Base-by-base conservation (phyloP, 116 monocot genomes). In the Posidonia oceanica region DNA sequence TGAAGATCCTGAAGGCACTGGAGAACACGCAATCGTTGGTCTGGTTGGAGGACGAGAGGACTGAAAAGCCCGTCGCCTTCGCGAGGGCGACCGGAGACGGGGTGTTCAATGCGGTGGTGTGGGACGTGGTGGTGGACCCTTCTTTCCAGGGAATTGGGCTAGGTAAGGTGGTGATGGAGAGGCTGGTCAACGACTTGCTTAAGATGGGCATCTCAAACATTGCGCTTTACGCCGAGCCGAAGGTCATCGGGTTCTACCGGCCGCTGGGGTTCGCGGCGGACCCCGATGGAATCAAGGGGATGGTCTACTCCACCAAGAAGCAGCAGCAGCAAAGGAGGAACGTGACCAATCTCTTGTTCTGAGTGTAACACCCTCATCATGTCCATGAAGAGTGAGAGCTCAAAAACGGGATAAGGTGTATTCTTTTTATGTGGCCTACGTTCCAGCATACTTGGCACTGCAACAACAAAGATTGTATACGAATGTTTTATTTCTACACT, bases 51-150 rank as follows among this genome's bases (percentile, higher is more conserved):
- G 72, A 80, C 57, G 68, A 48, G 16, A 29, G 54, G 53, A 38
- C 73, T 23, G 36, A 54, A 48, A 44, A 4, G 65, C 88, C 91
- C 5, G 84, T 96, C 38, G 91, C 95, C 11, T 91, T 91, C 77
- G 91, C 95, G 5, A 76, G 91, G 21, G 88, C 91, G 12, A 81
- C 86, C 14, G 95, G 91, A 14, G 95, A 95, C 64, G 91, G 91
- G 14, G 91, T 88, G 70, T 96, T 91, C 83, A 96, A 96, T 67
- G 95, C 95, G 18, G 91, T 96, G 68, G 91, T 96, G 68, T 96
- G 95, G 95, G 88, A 91, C 75, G 95, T 96, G 59, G 95, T 91
- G 74, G 91, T 91, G 52, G 88, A 91, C 62, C 95, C 95, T 10
- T 81, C 80, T 59, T 84, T 78, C 75, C 95, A 91, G 79, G 95